Percentiles rank a stretch among this genome's conserved stretches.
phyloP scores from a whole-genome alignment of 495 filamentous ascomycete genomes.

The Aspergillus funiculosus region DNA sequence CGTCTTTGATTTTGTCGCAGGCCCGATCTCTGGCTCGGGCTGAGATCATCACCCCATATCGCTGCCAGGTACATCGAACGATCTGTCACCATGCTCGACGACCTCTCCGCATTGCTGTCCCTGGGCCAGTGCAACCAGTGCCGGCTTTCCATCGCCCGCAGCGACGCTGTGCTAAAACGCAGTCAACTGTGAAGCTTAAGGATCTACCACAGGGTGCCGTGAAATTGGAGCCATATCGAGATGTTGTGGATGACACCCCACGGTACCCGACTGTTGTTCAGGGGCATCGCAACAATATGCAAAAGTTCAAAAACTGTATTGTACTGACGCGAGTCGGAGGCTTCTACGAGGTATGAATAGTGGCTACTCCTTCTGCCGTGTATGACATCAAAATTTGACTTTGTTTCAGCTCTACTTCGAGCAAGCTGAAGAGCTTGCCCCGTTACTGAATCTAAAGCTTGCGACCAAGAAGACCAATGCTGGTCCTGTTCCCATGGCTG shows the following conservation, averaged over 20 bases:
- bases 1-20: slow-evolving; percentile 11
- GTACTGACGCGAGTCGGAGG: slow-evolving; percentile 84
- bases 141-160: slow-evolving; percentile 10
- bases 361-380: background rate
- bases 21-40: background rate
- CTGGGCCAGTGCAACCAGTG: slow-evolving; percentile 13
- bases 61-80: slow-evolving; percentile 24
- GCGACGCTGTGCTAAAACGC: slow-evolving; percentile 46
- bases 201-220: slow-evolving; percentile 61
- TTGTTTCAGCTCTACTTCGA: slow-evolving; percentile 70
- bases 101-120: slow-evolving; percentile 17
- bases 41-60: slow-evolving; percentile 7
- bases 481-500: slow-evolving; percentile 79
- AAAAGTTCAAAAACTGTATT: slow-evolving; percentile 81
- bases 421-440: slow-evolving; percentile 82
- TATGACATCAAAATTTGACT: slow-evolving; percentile 1
- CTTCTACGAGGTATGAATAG: slow-evolving; percentile 86
- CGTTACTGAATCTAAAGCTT: slow-evolving; percentile 82
- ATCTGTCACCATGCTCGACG: slow-evolving; percentile 34
- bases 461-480: slow-evolving; percentile 69
- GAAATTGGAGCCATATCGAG: slow-evolving; percentile 41
- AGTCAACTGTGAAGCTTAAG: slow-evolving; percentile 51
- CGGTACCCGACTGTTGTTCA: slow-evolving; percentile 82
- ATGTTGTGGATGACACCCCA: slow-evolving; percentile 47
- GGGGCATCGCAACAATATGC: slow-evolving; percentile 86